These are phyloP conservation scores for Colletotrichum somersetense DNA, from an alignment of 2,329 filamentous ascomycete species.

Conservation along the genomic window DNA sequence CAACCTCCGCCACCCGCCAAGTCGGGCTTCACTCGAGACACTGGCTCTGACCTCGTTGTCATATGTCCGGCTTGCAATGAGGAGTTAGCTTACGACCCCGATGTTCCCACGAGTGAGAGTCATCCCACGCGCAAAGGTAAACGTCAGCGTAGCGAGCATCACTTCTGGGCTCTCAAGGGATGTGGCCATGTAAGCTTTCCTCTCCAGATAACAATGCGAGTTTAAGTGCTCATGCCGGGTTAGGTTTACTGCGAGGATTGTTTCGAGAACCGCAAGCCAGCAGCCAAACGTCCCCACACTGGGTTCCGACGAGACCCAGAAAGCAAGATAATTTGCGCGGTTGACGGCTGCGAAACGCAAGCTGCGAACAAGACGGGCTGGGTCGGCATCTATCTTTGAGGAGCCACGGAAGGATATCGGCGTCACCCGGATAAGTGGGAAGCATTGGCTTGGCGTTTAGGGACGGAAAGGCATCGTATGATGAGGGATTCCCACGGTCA, in stretches of 20 bases:
- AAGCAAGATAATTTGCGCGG: slow-evolving; percentile 63
- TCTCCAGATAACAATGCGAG: slow-evolving; percentile 48
- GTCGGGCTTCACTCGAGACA: slow-evolving; percentile 85
- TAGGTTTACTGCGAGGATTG: slow-evolving; percentile 75
- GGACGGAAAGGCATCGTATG: slow-evolving; percentile 17
- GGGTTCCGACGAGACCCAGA: slow-evolving; percentile 37
- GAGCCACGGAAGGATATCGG: slow-evolving; percentile 18
- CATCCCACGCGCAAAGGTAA: slow-evolving; percentile 59
- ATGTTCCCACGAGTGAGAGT: slow-evolving; percentile 49
- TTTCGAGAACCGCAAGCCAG: slow-evolving; percentile 67
- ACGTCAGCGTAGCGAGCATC: slow-evolving; percentile 73
- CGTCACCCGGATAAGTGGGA: slow-evolving; percentile 31
- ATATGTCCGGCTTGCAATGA: slow-evolving; percentile 89
- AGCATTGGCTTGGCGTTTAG: slow-evolving; percentile 42
- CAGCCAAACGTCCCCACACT: slow-evolving; percentile 48
- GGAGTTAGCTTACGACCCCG: slow-evolving; percentile 82
- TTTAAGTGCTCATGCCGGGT: background rate
- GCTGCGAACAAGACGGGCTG: slow-evolving; percentile 67
- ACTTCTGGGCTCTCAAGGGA: slow-evolving; percentile 91
- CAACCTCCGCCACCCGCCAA: slow-evolving; percentile 74
- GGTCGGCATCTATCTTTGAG: slow-evolving; percentile 70
- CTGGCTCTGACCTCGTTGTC: slow-evolving; percentile 77
- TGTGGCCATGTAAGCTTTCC: slow-evolving; percentile 84
- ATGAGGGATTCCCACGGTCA: slow-evolving; percentile 31
- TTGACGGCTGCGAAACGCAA: slow-evolving; percentile 68